Percentiles rank a stretch among this genome's conserved stretches.
phyloP scores from a whole-genome alignment of 1,284 basidiomycete genomes.

The Pseudozyma thailandica region DNA sequence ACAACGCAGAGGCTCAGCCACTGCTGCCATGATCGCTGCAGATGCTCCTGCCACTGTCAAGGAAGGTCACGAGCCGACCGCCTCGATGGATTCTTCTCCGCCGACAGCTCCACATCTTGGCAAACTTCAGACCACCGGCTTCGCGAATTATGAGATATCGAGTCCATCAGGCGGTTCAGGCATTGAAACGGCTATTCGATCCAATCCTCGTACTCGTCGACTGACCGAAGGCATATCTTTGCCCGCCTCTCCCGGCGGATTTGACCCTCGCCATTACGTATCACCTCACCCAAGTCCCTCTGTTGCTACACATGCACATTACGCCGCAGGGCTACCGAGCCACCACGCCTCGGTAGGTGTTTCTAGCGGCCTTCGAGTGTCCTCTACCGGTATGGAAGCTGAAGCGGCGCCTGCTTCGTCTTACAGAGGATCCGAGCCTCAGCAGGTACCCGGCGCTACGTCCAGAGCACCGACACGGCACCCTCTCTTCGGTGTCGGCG shows the following conservation, averaged over 20 bases:
- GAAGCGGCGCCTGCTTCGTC: constrained; percentile 4
- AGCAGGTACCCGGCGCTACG: constrained; percentile 26
- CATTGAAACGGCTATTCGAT: constrained; percentile 36
- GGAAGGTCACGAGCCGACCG: constrained; percentile 16
- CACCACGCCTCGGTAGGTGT: constrained; percentile 33
- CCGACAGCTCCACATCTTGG: neutral
- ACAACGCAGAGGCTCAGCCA: constrained; percentile 33
- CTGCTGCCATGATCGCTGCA: constrained; percentile 16
- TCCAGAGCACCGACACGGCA: constrained; percentile 34
- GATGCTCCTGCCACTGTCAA: constrained; percentile 21
- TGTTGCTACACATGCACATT: constrained; percentile 48
- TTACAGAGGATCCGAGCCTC: constrained; percentile 34
- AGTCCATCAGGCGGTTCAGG: constrained; percentile 15
- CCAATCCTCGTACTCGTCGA: constrained; percentile 33
- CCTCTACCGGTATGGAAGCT: constrained; percentile 17
- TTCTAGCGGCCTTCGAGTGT: constrained; percentile 40
- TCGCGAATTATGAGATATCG: constrained; percentile 33
- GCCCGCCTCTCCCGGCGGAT: constrained; percentile 32
- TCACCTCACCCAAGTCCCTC: constrained; percentile 51
- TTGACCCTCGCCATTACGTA: constrained; percentile 49
- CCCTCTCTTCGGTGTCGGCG: constrained; percentile 37
- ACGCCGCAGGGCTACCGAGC: constrained; percentile 47
- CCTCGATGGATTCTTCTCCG: constrained; percentile 1
- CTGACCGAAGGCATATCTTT: constrained; percentile 34
- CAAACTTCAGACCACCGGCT: constrained; percentile 5